These are phyloP conservation scores for Lentinula edodes DNA, from an alignment of 768 basidiomycete species.

Conservation along the genomic window DNA sequence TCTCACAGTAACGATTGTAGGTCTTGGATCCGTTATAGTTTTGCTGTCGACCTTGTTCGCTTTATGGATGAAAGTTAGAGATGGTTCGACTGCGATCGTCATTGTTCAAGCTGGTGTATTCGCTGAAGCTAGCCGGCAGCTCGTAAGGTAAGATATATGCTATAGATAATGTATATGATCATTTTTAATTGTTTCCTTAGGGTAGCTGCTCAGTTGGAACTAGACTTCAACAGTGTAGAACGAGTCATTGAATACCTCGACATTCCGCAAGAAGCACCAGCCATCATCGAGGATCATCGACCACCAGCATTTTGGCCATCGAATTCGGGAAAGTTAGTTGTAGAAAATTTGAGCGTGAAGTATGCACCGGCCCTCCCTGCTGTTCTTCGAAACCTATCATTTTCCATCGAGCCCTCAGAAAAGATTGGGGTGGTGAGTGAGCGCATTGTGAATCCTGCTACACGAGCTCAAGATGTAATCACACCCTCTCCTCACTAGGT, in stretches of 20 bases:
- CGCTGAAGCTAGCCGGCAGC: conserved; percentile 61
- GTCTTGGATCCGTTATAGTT: conserved; percentile 67
- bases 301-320: conserved; percentile 77
- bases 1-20: conserved; percentile 19
- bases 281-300: conserved; percentile 44
- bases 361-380: conserved; percentile 61
- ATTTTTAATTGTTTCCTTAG: conserved; percentile 19
- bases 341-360: conserved; percentile 53
- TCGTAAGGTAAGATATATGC: conserved; percentile 40
- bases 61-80: conserved; percentile 46
- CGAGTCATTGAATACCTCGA: conserved; percentile 68
- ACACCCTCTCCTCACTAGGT: conserved; percentile 31
- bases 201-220: conserved; percentile 64
- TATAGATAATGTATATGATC: not conserved
- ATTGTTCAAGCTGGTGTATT: conserved; percentile 68
- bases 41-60: conserved; percentile 67
- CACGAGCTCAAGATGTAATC: not conserved
- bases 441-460: not conserved
- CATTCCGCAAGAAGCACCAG: conserved; percentile 63
- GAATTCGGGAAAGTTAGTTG: conserved; percentile 46
- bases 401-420: conserved; percentile 53
- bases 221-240: conserved; percentile 73
- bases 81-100: conserved; percentile 64
- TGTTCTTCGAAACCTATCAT: conserved; percentile 53
- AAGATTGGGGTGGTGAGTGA: conserved; percentile 62